Percentiles rank a stretch among this genome's conserved stretches.
Evolutionary conservation across 2,329 filamentous ascomycete genomes (phyloP).

Genomic region (Hypoxylon sp.): DNA sequence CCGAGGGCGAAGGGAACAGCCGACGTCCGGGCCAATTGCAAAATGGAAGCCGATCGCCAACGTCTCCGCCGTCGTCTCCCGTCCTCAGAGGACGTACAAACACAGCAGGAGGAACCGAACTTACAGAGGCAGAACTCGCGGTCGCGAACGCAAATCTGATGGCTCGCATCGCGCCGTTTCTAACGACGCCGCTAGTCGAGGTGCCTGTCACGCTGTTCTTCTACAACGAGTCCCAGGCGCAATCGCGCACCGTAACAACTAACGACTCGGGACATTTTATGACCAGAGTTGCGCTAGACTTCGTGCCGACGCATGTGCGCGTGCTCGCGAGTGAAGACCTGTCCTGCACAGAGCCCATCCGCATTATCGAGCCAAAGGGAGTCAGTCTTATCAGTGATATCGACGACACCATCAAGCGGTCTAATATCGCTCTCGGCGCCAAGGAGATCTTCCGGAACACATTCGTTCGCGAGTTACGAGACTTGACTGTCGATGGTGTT

Average conservation of each 20-base stretch:
- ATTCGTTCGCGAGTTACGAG: constrained; percentile 87
- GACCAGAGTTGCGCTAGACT: constrained; percentile 84
- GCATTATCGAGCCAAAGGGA: constrained; percentile 82
- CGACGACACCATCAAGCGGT: constrained; percentile 97
- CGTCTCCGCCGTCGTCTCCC: constrained; percentile 62
- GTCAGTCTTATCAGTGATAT: constrained; percentile 97
- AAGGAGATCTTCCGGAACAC: constrained; percentile 97
- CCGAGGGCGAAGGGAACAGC: constrained; percentile 57
- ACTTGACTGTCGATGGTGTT: constrained; percentile 88
- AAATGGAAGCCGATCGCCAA: constrained; percentile 36
- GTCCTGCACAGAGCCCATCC: constrained; percentile 83
- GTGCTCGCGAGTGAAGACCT: constrained; percentile 89
- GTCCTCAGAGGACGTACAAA: constrained; percentile 58
- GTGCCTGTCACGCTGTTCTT: constrained; percentile 93
- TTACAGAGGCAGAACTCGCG: constrained; percentile 82
- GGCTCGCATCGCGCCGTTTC: constrained; percentile 88
- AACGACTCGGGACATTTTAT: constrained; percentile 92
- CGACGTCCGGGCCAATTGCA: constrained; percentile 39
- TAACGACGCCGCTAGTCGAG: constrained; percentile 84
- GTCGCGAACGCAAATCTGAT: constrained; percentile 90
- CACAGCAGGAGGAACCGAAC: constrained; percentile 62
- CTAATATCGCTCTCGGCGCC: constrained; percentile 87
- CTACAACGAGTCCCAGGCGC: constrained; percentile 86
- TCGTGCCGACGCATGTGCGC: constrained; percentile 89
- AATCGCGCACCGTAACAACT: constrained; percentile 87